phyloP scores from a whole-genome alignment of 2,329 filamentous ascomycete species.

The Apiospora rasikravindrae region DNA sequence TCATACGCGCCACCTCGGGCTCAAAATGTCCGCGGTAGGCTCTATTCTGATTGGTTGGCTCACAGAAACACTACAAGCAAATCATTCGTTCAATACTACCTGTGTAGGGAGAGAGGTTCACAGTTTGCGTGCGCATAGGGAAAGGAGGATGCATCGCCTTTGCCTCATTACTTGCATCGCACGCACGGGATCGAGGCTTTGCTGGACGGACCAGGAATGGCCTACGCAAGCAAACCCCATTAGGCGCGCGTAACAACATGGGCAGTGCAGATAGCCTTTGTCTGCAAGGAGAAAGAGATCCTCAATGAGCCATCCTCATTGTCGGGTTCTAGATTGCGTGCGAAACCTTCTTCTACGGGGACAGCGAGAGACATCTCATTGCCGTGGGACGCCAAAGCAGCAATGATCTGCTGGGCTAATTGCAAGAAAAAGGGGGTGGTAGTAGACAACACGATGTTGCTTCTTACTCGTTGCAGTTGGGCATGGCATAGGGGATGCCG shows the following conservation, averaged over 20 bases:
- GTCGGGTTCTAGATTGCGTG: background rate
- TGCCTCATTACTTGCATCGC: slow-evolving; percentile 7
- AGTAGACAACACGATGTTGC: background rate
- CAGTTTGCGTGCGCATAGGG: background rate
- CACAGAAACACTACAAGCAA: no score
- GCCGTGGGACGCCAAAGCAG: background rate
- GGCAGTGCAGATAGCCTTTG: slow-evolving; percentile 12
- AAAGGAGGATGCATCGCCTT: background rate
- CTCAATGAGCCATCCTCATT: background rate
- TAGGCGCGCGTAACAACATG: slow-evolving; percentile 12
- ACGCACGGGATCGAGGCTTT: background rate
- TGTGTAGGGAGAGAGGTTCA: background rate
- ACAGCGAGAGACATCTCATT: slow-evolving; percentile 7
- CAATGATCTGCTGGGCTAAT: background rate
- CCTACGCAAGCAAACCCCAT: slow-evolving; percentile 3
- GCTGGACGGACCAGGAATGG: background rate
- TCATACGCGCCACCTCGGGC: background rate
- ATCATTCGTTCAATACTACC: background rate
- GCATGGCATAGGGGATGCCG: background rate
- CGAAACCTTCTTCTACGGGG: slow-evolving; percentile 13
- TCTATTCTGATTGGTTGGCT: background rate
- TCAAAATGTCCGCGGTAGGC: background rate
- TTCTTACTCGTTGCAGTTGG: background rate
- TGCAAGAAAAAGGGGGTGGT: background rate
- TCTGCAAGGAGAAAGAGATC: background rate